Evolutionary conservation across 805 yeast species (phyloP), one percentile per base, ranked within the genome.

Genomic region (Komagataella ulmi): DNA sequence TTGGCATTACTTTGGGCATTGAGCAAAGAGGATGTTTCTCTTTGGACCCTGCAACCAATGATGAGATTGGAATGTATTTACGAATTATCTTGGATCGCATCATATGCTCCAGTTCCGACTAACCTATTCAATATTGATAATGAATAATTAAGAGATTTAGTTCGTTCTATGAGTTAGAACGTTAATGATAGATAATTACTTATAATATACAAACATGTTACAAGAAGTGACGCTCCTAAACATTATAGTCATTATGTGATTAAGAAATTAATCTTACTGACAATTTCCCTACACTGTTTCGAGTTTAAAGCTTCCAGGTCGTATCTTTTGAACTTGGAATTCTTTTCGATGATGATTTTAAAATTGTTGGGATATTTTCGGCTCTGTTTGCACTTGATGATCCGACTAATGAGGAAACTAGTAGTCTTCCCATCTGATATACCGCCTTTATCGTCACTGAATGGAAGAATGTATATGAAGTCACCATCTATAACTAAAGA

Each of bases 401-500:
- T 80, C 60, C 87, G 95, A 17, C 85, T 78, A 7, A 89, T 79
- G 60, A 89, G 95, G 64, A 91, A 88, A 0, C 95, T 84, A 14
- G 89, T 80, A 0, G 96, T 90, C 61, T 90, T 90, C 49, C 55
- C 51, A 6, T 63, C 93, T 59, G 85, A 79, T 77, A 88, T 79
- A 57, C 76, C 60, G 17, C 68, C 68, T 49, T 65, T 78, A 53
- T 79, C 74, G 54, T 87, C 91, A 58, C 86, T 88, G 6, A 89
- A 83, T 0, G 97, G 97, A 59, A 88, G 79, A 49, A 91, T 77
- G 59, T 90, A 91, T 12, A 91, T 79, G 60, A 88, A 89, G 59
- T 88, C 96, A n/a, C 97, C 98, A 65, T 91, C 98, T 44, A 91
- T 79, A 1, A 93, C 89, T 36, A 91, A 71, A 0, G 89, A 79